These are phyloP conservation scores for Thermochaetoides dissita DNA, from an alignment of 2,329 filamentous ascomycete genomes.

Conservation along the genomic window DNA sequence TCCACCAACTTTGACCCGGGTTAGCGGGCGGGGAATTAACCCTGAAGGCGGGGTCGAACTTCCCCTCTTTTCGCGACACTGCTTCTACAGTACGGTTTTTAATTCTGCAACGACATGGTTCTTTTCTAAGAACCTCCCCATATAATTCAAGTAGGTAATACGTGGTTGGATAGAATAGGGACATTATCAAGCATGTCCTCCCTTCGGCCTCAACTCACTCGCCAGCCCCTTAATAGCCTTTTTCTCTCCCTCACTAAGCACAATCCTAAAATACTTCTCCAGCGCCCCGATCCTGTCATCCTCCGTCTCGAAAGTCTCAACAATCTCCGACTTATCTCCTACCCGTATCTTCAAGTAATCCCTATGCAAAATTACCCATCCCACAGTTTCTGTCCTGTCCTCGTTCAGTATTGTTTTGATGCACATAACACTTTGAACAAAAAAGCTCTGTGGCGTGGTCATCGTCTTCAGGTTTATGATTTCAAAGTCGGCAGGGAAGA, in stretches of 20 bases:
- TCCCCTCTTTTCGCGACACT: too few relatives aligned
- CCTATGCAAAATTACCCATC: slow-evolving; percentile 29
- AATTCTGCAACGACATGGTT: too few relatives aligned
- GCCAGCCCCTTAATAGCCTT: slow-evolving; percentile 30
- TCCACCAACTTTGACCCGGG: too few relatives aligned
- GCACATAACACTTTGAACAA: slow-evolving; percentile 25
- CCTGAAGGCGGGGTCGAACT: too few relatives aligned
- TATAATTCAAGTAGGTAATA: too few relatives aligned
- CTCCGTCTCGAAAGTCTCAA: slow-evolving; percentile 32
- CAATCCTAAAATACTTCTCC: slow-evolving; percentile 34
- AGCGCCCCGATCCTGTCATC: slow-evolving; percentile 33
- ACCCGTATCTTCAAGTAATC: slow-evolving; percentile 30
- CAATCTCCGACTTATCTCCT: slow-evolving; percentile 24
- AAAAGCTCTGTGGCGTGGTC: slow-evolving; percentile 23
- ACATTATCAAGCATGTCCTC: not conserved
- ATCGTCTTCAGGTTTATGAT: slow-evolving; percentile 30
- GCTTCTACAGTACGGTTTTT: too few relatives aligned
- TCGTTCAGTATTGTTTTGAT: slow-evolving; percentile 19
- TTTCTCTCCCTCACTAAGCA: slow-evolving; percentile 31
- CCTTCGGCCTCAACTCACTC: slow-evolving; percentile 15
- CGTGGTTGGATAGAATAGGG: too few relatives aligned
- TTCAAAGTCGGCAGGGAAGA: slow-evolving; percentile 31
- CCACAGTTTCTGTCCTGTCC: slow-evolving; percentile 14
- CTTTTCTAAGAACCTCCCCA: too few relatives aligned
- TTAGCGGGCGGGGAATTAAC: too few relatives aligned